Conservation (phyloP, 768 basidiomycete genomes). For the Hericium alpestre region DNA sequence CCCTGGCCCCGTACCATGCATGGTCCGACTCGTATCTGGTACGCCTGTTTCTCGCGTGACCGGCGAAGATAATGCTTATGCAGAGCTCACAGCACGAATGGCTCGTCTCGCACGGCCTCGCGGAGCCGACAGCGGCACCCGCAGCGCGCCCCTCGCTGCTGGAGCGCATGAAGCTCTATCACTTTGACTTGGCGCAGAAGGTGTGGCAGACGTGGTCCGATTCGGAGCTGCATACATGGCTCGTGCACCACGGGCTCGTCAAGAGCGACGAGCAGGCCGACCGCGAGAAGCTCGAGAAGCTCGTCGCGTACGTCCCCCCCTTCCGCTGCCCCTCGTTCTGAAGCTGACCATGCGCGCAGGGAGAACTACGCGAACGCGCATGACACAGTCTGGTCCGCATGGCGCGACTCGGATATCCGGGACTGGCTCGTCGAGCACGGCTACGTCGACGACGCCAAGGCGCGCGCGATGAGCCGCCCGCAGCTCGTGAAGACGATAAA, state of each 20-base stretch:
- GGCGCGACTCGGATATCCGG: constrained; percentile 66
- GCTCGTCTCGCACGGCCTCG: constrained; percentile 70
- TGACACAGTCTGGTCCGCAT: constrained; percentile 54
- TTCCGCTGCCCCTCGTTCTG: neutral
- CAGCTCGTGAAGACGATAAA: constrained; percentile 66
- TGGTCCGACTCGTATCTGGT: constrained; percentile 86
- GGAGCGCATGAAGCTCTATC: constrained; percentile 65
- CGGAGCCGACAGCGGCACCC: constrained; percentile 46
- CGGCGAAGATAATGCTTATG: neutral
- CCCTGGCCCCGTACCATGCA: constrained; percentile 39
- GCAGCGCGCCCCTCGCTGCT: constrained; percentile 50
- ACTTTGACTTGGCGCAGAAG: constrained; percentile 40
- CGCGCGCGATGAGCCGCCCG: constrained; percentile 55
- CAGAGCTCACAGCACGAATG: constrained; percentile 51
- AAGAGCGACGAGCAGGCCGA: constrained; percentile 58
- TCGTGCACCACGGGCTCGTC: constrained; percentile 61
- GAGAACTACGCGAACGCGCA: constrained; percentile 57
- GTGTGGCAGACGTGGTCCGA: constrained; percentile 71
- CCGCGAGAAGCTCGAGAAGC: constrained; percentile 68
- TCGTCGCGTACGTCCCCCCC: constrained; percentile 43
- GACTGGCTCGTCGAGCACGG: constrained; percentile 68
- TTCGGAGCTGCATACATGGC: constrained; percentile 66
- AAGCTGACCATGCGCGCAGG: constrained; percentile 21
- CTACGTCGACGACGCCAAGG: constrained; percentile 36
- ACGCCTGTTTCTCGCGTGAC: constrained; percentile 14